Evolutionary conservation across 2,329 filamentous ascomycete genomes (phyloP).

Genomic region (Pseudocercospora macadamiae): DNA sequence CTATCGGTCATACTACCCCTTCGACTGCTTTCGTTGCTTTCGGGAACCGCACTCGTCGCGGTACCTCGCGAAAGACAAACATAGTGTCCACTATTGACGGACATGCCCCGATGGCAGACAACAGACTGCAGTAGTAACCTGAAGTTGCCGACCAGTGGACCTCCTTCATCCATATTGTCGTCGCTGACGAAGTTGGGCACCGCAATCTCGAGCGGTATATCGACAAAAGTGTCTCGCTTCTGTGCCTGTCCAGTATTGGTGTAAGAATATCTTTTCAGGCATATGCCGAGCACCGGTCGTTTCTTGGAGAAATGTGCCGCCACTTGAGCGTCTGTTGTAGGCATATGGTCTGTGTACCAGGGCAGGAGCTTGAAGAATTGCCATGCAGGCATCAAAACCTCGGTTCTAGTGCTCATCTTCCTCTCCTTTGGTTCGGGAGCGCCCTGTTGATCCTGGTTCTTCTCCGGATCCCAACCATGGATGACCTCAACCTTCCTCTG

Average conservation of each 20-base stretch:
- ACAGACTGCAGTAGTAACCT: conserved; percentile 89
- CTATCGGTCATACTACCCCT: conserved; percentile 26
- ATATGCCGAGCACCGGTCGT: conserved; percentile 87
- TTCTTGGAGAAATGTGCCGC: conserved; percentile 83
- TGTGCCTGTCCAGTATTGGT: conserved; percentile 68
- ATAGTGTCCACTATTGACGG: conserved; percentile 88
- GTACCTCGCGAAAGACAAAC: conserved; percentile 80
- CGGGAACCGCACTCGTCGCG: conserved; percentile 44
- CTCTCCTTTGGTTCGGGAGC: conserved; percentile 26
- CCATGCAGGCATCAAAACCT: conserved; percentile 94
- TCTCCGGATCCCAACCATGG: conserved; percentile 45
- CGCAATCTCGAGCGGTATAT: conserved; percentile 83
- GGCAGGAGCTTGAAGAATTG: conserved; percentile 95
- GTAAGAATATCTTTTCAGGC: conserved; percentile 86
- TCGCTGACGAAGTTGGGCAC: conserved; percentile 89
- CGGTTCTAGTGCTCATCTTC: conserved; percentile 59
- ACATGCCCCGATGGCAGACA: conserved; percentile 86
- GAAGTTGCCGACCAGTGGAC: conserved; percentile 80
- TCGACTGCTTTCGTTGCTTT: conserved; percentile 47
- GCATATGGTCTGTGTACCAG: conserved; percentile 77
- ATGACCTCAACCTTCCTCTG: conserved; percentile 43
- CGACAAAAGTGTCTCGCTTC: conserved; percentile 79
- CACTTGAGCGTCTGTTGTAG: conserved; percentile 73
- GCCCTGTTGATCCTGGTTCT: conserved; percentile 42
- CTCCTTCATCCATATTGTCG: conserved; percentile 68